phyloP scores from a whole-genome alignment of 2,329 filamentous ascomycete genomes.

The Colletotrichum falcatum region DNA sequence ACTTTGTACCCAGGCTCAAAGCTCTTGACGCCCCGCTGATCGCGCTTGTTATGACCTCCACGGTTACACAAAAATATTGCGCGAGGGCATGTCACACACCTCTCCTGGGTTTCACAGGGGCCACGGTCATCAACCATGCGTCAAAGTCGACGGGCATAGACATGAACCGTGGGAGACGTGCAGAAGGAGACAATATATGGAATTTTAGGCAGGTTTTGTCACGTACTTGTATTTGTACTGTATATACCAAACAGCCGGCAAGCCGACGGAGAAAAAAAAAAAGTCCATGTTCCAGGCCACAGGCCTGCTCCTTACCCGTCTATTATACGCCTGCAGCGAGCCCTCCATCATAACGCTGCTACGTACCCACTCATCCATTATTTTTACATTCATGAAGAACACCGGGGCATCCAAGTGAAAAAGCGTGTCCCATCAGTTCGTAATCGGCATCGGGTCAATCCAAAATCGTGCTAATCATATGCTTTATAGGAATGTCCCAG shows the following conservation, averaged over 20 bases:
- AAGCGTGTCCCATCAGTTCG: conserved; percentile 22
- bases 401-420: conserved; percentile 10
- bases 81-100: background rate
- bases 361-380: conserved; percentile 38
- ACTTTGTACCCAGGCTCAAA: too few relatives aligned
- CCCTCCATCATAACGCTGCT: conserved; percentile 14
- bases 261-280: conserved; percentile 21
- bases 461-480: conserved; percentile 39
- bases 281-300: conserved; percentile 15
- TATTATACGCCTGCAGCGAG: conserved; percentile 26
- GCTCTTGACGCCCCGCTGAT: background rate
- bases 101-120: background rate
- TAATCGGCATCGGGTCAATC: conserved; percentile 34
- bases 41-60: background rate
- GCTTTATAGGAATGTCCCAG: conserved; percentile 31
- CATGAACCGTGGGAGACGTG: background rate
- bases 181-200: background rate
- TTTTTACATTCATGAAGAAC: conserved; percentile 35
- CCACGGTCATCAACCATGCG: background rate
- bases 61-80: background rate
- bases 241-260: conserved; percentile 17
- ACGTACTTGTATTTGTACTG: conserved; percentile 32
- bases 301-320: conserved; percentile 20
- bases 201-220: background rate
- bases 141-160: background rate